phyloP scores from a whole-genome alignment of 2,329 filamentous ascomycete species.

The Xylariaceae sp. region DNA sequence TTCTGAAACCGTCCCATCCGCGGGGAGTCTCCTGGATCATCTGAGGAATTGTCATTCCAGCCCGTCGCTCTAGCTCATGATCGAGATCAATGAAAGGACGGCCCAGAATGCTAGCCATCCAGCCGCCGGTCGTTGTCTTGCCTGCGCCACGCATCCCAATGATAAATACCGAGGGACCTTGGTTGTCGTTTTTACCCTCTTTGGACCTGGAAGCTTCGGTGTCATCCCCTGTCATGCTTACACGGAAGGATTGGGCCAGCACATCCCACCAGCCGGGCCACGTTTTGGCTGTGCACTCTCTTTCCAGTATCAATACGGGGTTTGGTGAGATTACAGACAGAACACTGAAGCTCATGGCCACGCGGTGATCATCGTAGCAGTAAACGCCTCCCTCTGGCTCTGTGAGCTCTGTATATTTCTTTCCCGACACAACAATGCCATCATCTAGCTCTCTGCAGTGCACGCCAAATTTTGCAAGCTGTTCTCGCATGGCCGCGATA shows the following conservation, averaged over 20 bases:
- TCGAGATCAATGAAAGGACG: slow-evolving; percentile 85
- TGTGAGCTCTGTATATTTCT: slow-evolving; percentile 40
- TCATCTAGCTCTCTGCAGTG: slow-evolving; percentile 84
- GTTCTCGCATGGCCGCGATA: slow-evolving; percentile 90
- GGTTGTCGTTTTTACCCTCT: slow-evolving; percentile 31
- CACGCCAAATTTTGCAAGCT: slow-evolving; percentile 91
- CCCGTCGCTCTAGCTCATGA: slow-evolving; percentile 71
- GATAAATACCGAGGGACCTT: slow-evolving; percentile 74
- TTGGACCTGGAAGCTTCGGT: slow-evolving; percentile 25
- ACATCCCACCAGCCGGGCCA: slow-evolving; percentile 99
- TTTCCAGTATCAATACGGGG: slow-evolving; percentile 76
- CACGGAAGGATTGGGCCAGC: slow-evolving; percentile 72
- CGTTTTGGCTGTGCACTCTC: slow-evolving; percentile 92
- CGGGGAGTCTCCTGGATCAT: slow-evolving; percentile 63
- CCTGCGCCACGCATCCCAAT: slow-evolving; percentile 97
- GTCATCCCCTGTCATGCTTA: slow-evolving; percentile 72
- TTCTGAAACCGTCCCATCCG: slow-evolving; percentile 87
- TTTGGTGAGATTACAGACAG: slow-evolving; percentile 67
- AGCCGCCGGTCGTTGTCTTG: slow-evolving; percentile 88
- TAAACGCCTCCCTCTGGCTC: slow-evolving; percentile 66
- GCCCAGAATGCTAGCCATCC: slow-evolving; percentile 72
- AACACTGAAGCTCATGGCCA: slow-evolving; percentile 98
- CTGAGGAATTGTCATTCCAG: slow-evolving; percentile 76
- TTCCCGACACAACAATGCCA: slow-evolving; percentile 73
- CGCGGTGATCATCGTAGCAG: slow-evolving; percentile 96